Evolutionary conservation across 306 rosid species (phyloP), one percentile per base, ranked within the genome.

Genomic region (Rosa persica): DNA sequence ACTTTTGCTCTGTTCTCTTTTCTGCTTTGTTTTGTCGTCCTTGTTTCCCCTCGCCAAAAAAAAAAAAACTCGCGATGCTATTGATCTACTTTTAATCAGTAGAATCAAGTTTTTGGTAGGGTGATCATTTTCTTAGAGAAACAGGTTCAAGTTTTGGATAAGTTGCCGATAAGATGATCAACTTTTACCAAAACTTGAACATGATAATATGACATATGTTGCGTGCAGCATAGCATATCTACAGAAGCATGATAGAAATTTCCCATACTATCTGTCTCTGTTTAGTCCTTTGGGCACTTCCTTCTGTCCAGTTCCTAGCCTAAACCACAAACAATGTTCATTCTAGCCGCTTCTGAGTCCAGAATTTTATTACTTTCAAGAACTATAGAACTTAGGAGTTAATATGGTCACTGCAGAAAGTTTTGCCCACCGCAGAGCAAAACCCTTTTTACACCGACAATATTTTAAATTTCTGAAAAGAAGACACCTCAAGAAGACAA

Each of bases 381-480:
- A 55, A 55, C 61, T n/a, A 55, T n/a, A 55, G 27, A 55, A 20
- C 25, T 55, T 20, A 25, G 15, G 17, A 9, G 5, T 16, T 73
- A 4, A 55, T 54, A 0, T 17, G 34, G 48, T 36, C 44, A 20
- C 46, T 36, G 71, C 44, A 36, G 48, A 55, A 55, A 42, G 6
- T 11, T 17, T 3, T 51, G 44, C n/a, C 67, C 67, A 74, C 72
- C 17, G 40, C 58, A 60, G 7, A 43, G 72, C 8, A 22, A 67
- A 65, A 39, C 61, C 40, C 22, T 71, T 20, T 48, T 66, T 47
- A 46, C 83, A 82, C 83, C 73, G 83, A 79, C 85, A 80, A 76
- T 55, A 22, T 67, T 64, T 69, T 52, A 39, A 80, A n/a, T 55
- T 42, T 52, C 48, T 12, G 15, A 57, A 78, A 70, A 34, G 67